Percentiles rank a stretch among this genome's conserved stretches.
These are phyloP conservation scores for Rhizoclosmatium globosum DNA, from an alignment of 192 early-diverging fungal species.

Conservation along the genomic window DNA sequence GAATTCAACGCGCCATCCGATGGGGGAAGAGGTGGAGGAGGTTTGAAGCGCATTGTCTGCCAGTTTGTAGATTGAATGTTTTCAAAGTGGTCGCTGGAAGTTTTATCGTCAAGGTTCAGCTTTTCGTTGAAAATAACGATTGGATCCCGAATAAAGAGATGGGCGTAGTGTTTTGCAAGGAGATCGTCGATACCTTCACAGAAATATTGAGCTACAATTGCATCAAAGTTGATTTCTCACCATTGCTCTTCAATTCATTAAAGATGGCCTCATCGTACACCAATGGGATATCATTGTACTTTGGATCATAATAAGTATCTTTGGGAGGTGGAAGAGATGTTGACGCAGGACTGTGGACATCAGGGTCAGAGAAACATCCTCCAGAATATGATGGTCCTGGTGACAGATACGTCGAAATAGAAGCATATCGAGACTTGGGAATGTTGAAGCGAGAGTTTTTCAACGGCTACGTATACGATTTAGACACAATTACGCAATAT, in stretches of 20 bases:
- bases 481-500: not conserved
- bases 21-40: slow-evolving; percentile 84
- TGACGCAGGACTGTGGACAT: slow-evolving; percentile 16
- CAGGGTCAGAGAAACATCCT: slow-evolving; percentile 42
- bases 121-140: slow-evolving; percentile 94
- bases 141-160: slow-evolving; percentile 98
- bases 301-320: slow-evolving; percentile 68
- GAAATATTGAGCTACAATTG: not conserved
- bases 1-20: slow-evolving; percentile 99
- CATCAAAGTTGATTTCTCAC: slow-evolving; percentile 9
- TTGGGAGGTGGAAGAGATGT: slow-evolving; percentile 7
- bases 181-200: slow-evolving; percentile 81
- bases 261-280: slow-evolving; percentile 87
- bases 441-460: slow-evolving; percentile 79
- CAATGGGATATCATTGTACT: slow-evolving; percentile 93
- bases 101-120: slow-evolving; percentile 84
- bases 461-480: slow-evolving; percentile 59
- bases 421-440: slow-evolving; percentile 95
- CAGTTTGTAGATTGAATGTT: slow-evolving; percentile 99
- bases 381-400: slow-evolving; percentile 64
- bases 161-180: slow-evolving; percentile 90
- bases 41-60: slow-evolving; percentile 99
- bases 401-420: slow-evolving; percentile 88
- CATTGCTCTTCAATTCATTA: slow-evolving; percentile 69
- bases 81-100: slow-evolving; percentile 95